Percentiles rank a stretch among this genome's conserved stretches.
phyloP scores from a whole-genome alignment of 306 rosid genomes.

The Sicyos edulis region DNA sequence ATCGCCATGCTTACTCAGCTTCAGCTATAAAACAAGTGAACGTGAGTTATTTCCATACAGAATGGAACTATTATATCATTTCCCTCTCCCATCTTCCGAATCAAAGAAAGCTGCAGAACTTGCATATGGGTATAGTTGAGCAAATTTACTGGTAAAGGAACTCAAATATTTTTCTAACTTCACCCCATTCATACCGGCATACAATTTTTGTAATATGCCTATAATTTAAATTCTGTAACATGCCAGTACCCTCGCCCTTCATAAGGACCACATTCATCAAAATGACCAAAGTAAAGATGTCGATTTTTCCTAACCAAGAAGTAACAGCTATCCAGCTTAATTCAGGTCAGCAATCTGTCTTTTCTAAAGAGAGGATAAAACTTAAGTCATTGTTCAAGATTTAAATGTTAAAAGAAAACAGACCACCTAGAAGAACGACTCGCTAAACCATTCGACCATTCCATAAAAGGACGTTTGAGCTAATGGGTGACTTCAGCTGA shows the following conservation, averaged over 20 bases:
- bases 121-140: background rate
- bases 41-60: background rate
- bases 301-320: background rate
- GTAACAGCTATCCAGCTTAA: background rate
- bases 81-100: background rate
- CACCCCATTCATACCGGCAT: background rate
- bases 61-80: background rate
- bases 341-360: background rate
- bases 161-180: background rate
- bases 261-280: background rate
- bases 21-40: background rate
- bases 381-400: background rate
- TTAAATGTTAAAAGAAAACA: slow-evolving; percentile 1
- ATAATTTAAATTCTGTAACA: background rate
- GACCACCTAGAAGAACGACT: background rate
- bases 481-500: background rate
- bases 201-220: background rate
- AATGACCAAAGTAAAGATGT: background rate
- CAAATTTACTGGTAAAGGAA: background rate
- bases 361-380: background rate
- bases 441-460: background rate
- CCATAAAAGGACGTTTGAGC: background rate
- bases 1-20: background rate
- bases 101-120: background rate
- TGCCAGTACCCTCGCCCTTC: background rate